Conservation (phyloP, 73 alveolate genomes). For the Chromera velia region DNA sequence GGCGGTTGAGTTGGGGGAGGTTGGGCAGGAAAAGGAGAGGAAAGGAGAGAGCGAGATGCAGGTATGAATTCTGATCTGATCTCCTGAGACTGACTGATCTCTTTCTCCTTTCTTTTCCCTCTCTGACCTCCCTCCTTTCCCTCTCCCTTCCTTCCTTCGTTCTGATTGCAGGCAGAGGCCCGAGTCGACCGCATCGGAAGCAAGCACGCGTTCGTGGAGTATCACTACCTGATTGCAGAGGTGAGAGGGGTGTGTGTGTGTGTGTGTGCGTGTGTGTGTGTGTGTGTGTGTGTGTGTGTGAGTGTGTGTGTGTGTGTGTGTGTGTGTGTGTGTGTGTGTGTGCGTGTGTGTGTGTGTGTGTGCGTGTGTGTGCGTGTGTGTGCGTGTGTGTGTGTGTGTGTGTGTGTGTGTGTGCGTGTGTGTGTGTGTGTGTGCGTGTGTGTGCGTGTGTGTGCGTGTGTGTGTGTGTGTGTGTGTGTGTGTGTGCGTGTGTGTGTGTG, state of each 20-base stretch:
- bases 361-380: constrained; percentile 9
- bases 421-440: constrained; percentile 10
- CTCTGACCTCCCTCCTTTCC: no score
- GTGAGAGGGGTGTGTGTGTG: constrained; percentile 6
- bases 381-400: constrained; percentile 10
- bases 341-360: constrained; percentile 10
- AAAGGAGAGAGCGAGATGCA: no score
- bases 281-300: background rate
- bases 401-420: constrained; percentile 10
- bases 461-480: constrained; percentile 11
- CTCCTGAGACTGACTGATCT: no score
- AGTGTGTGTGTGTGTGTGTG: constrained; percentile 7
- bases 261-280: constrained; percentile 7
- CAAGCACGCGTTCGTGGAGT: constrained; percentile 58
- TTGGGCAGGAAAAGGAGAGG: no score
- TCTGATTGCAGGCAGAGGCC: constrained; percentile 91
- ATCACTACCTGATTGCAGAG: constrained; percentile 72
- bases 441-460: constrained; percentile 9
- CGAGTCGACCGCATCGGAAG: constrained; percentile 78
- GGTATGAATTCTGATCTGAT: no score
- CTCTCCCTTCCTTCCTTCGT: no score
- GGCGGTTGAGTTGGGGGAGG: no score
- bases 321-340: constrained; percentile 11
- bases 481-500: constrained; percentile 10
- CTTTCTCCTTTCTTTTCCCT: no score